Evolutionary conservation across 148 eudicot species (phyloP).

Genomic region (Selenicereus undatus): DNA sequence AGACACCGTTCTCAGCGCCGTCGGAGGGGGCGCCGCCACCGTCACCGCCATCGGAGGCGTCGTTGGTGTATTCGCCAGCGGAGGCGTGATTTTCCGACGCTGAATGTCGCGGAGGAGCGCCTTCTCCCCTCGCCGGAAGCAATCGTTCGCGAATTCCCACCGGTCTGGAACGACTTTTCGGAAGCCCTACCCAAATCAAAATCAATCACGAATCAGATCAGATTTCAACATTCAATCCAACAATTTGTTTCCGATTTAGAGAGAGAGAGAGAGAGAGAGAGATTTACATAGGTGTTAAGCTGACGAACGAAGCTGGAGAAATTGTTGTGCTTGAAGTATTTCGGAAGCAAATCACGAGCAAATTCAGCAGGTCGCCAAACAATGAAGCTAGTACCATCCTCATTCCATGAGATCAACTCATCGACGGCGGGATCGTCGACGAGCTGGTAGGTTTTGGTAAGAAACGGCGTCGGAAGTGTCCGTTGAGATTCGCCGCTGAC

Average conservation of each 20-base stretch:
- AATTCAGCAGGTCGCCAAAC: conserved; percentile 90
- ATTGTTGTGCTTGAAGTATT: conserved; percentile 79
- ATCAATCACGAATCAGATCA: not conserved
- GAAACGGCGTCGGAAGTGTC: conserved; percentile 69
- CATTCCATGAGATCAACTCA: conserved; percentile 77
- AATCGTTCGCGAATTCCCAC: conserved; percentile 85
- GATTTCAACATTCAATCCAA: not conserved
- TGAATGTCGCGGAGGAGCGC: conserved; percentile 58
- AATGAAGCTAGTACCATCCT: conserved; percentile 69
- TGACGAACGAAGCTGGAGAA: conserved; percentile 93
- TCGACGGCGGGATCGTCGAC: conserved; percentile 68
- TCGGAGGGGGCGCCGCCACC: not conserved
- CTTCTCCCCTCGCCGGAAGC: conserved; percentile 64
- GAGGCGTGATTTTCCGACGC: conserved; percentile 60
- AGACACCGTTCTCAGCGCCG: conserved; percentile 31
- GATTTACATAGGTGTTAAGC: conserved; percentile 70
- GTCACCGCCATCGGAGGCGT: not conserved
- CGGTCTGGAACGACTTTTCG: conserved; percentile 59
- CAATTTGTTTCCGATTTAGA: not conserved
- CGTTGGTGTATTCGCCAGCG: conserved; percentile 9
- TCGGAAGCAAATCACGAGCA: conserved; percentile 77
- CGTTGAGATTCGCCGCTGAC: conserved; percentile 43
- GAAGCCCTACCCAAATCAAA: conserved; percentile 28
- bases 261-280: not conserved
- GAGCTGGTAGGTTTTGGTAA: conserved; percentile 69